Evolutionary conservation across 257 asterid genomes (phyloP).

Genomic region (Plectranthus barbatus): DNA sequence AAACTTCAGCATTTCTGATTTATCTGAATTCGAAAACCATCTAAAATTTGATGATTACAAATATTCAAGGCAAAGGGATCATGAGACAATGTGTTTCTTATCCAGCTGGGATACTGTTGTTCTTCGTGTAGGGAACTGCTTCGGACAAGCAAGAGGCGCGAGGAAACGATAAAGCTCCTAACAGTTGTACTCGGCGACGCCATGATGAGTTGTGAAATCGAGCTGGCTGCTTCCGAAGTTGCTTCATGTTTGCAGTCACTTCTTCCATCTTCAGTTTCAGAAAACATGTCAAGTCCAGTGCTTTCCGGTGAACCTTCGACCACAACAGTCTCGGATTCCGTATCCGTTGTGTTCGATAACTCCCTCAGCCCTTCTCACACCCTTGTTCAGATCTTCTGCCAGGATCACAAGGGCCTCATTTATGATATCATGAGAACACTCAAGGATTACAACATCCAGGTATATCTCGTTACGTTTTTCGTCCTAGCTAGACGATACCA

Average conservation of each 20-base stretch:
- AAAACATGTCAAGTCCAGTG: constrained; percentile 35
- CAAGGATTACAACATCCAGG: constrained; percentile 71
- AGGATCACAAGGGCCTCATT: constrained; percentile 67
- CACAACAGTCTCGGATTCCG: constrained; percentile 24
- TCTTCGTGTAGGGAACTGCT: constrained; percentile 46
- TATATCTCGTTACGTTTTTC: constrained; percentile 10
- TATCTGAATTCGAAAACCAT: neutral
- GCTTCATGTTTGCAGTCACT: constrained; percentile 40
- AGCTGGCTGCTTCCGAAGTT: constrained; percentile 46
- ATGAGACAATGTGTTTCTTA: neutral
- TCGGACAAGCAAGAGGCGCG: constrained; percentile 42
- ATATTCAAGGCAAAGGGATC: neutral
- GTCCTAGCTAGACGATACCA: too few relatives aligned
- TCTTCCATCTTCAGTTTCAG: constrained; percentile 44
- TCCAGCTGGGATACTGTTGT: neutral
- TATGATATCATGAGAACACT: constrained; percentile 69
- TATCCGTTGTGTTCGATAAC: constrained; percentile 46
- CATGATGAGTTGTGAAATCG: constrained; percentile 62
- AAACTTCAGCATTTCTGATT: neutral
- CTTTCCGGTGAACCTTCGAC: constrained; percentile 17
- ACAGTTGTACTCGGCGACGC: constrained; percentile 42
- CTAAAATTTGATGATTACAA: neutral
- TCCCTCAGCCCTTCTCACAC: constrained; percentile 65
- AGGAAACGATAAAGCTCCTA: constrained; percentile 33
- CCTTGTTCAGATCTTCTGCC: constrained; percentile 47